Conservation (phyloP, 345 rosid species). For the Populus deltoides region DNA sequence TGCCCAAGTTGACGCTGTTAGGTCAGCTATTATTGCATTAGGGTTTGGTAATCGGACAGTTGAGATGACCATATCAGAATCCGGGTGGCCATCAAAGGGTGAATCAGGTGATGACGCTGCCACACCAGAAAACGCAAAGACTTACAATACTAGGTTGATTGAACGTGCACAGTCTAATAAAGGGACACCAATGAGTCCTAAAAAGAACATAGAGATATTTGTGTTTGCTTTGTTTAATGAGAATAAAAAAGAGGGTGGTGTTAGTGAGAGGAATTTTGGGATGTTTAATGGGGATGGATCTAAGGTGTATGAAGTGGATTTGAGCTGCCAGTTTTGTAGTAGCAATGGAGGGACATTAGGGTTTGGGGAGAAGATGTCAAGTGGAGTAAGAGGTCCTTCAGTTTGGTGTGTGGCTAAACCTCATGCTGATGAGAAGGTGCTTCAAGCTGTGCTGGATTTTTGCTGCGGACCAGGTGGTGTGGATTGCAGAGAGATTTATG, state of each 20-base stretch:
- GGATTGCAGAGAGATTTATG: constrained; percentile 55
- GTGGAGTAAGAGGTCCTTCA: constrained; percentile 45
- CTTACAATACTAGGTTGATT: constrained; percentile 54
- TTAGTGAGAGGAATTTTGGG: constrained; percentile 57
- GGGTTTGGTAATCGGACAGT: constrained; percentile 48
- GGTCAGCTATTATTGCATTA: constrained; percentile 51
- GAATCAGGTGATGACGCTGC: constrained; percentile 44
- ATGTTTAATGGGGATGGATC: constrained; percentile 59
- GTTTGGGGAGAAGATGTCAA: constrained; percentile 28
- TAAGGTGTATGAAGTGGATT: constrained; percentile 50
- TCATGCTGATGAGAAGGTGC: constrained; percentile 55
- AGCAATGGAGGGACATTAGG: constrained; percentile 32
- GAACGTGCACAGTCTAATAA: constrained; percentile 48
- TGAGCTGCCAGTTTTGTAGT: constrained; percentile 60
- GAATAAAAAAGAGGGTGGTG: constrained; percentile 56
- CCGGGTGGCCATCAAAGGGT: constrained; percentile 67
- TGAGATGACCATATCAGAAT: constrained; percentile 48
- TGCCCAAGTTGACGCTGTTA: constrained; percentile 59
- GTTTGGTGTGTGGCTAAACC: constrained; percentile 79
- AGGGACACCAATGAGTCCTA: constrained; percentile 61
- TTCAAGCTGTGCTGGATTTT: constrained; percentile 52
- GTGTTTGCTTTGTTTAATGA: constrained; percentile 66
- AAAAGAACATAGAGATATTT: constrained; percentile 39
- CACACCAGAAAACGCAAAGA: constrained; percentile 46
- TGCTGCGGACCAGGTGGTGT: constrained; percentile 70